Base-by-base conservation (phyloP, 2,329 filamentous ascomycete genomes). In the Calonectria leucothoes region DNA sequence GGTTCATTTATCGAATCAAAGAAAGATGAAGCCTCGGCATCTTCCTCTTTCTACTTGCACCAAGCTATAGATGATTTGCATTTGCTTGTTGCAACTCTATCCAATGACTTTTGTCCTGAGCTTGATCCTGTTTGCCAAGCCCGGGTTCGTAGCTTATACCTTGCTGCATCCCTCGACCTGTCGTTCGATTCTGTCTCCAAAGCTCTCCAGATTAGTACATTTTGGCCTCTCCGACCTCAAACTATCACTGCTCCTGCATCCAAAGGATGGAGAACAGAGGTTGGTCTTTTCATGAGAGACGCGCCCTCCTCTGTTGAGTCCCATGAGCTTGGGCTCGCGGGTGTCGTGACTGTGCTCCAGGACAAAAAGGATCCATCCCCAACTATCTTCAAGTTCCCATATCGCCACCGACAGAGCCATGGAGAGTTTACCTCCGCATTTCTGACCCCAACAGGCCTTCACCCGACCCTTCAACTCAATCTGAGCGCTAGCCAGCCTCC, bases 381-480 rank as follows among this genome's bases (percentile, higher is more conserved):
- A 2, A 94, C 94, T 0, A 87, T 96, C 57, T 98, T 98, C 86
- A 92, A 94, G 52, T 97, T 98, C 77, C 93, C 94, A 2, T 92
- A 95, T 3, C 92, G 95, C 0, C 96, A 98, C 83, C 86, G 88
- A 45, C 91, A 94, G 77, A 86, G 89, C 15, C 80, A 84, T 2
- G 83, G 87, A 0, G 89, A 85, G 66, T 97, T 95, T 83, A 88
- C 87, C 0, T 88, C 92, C 25, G 84, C 84, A 0, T 95, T 98
- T 81, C 82, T 91, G n/a, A 76, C 87, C 3, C 95, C 95, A 1
- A 93, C 92, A 0, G 96, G 96, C 11, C 89, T 98, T 12, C 96
- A 98, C 84, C 96, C 96, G 2, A 94, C 92, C 0, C 87, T 98
- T 73, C 90, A 92, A 78, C 88, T 98, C 66, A 88, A 86, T 2